Conservation (phyloP, 2,329 filamentous ascomycete species). For the Pseudogymnoascus sp. region DNA sequence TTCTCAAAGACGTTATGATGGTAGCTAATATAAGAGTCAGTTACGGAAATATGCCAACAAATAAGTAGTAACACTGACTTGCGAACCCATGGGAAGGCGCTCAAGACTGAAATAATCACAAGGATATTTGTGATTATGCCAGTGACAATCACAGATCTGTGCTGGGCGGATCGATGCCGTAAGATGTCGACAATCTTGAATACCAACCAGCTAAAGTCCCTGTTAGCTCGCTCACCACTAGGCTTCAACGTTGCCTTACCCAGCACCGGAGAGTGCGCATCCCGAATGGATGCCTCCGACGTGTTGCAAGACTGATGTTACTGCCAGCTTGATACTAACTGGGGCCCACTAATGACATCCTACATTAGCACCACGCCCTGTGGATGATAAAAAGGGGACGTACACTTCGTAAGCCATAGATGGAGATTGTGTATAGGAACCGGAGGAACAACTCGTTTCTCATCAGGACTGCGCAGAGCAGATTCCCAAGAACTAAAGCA, state of each 20-base stretch:
- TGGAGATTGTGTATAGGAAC: slow-evolving; percentile 31
- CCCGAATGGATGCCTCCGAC: slow-evolving; percentile 37
- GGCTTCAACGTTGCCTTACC: slow-evolving; percentile 21
- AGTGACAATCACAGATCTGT: slow-evolving; percentile 30
- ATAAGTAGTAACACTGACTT: slow-evolving; percentile 28
- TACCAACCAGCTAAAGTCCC: slow-evolving; percentile 29
- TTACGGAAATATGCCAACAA: neutral
- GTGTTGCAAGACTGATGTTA: slow-evolving; percentile 33
- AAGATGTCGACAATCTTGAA: slow-evolving; percentile 34
- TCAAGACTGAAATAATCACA: slow-evolving; percentile 32
- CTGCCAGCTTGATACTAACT: slow-evolving; percentile 29
- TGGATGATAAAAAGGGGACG: slow-evolving; percentile 13
- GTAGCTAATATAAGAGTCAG: slow-evolving; percentile 25
- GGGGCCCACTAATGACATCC: slow-evolving; percentile 31
- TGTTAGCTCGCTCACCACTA: slow-evolving; percentile 12
- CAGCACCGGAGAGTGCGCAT: slow-evolving; percentile 33
- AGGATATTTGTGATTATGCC: slow-evolving; percentile 33
- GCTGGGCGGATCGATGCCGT: slow-evolving; percentile 27
- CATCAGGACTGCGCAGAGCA: slow-evolving; percentile 33
- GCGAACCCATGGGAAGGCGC: slow-evolving; percentile 35
- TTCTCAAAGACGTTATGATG: slow-evolving; percentile 36
- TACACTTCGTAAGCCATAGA: slow-evolving; percentile 33
- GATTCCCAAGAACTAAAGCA: slow-evolving; percentile 33
- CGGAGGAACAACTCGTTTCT: slow-evolving; percentile 34
- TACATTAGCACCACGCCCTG: slow-evolving; percentile 11